phyloP scores from a whole-genome alignment of 2,329 filamentous ascomycete genomes.

The Thelonectria blattea region DNA sequence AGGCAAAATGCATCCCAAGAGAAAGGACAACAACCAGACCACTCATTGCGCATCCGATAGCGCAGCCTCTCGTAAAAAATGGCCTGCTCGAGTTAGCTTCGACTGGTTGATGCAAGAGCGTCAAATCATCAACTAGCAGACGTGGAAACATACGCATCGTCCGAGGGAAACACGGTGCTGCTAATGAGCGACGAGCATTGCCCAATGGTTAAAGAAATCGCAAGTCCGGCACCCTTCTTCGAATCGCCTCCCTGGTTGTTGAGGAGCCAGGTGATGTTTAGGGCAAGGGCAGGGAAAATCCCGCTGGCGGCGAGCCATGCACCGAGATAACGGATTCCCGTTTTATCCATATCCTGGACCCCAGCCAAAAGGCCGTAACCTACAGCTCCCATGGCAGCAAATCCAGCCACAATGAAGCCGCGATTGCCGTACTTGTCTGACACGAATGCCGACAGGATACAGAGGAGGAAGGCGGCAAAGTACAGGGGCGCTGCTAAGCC shows the following conservation, averaged over 20 bases:
- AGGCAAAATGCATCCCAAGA: constrained; percentile 13
- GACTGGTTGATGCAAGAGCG: not conserved
- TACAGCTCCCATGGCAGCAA: constrained; percentile 7
- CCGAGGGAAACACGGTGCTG: constrained; percentile 19
- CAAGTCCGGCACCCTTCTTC: constrained; percentile 23
- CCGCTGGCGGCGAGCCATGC: constrained; percentile 20
- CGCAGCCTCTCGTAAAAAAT: constrained; percentile 10
- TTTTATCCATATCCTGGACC: constrained; percentile 14
- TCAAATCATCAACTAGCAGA: too few relatives aligned
- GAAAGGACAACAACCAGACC: constrained; percentile 10
- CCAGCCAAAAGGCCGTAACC: constrained; percentile 5
- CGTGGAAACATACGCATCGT: constrained; percentile 15
- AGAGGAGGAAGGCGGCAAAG: constrained; percentile 18
- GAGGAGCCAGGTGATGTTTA: constrained; percentile 26
- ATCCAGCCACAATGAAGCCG: constrained; percentile 14
- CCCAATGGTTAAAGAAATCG: constrained; percentile 17
- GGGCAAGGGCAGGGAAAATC: constrained; percentile 19
- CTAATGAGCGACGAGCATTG: constrained; percentile 24
- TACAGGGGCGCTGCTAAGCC: constrained; percentile 22
- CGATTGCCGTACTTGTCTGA: constrained; percentile 19
- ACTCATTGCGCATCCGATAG: constrained; percentile 18
- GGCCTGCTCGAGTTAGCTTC: constrained; percentile 6
- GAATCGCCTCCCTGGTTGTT: constrained; percentile 25
- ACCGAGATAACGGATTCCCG: constrained; percentile 10
- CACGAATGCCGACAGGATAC: constrained; percentile 13